Evolutionary conservation across 2,329 filamentous ascomycete genomes (phyloP).

Genomic region (Aureobasidium mangrovei): DNA sequence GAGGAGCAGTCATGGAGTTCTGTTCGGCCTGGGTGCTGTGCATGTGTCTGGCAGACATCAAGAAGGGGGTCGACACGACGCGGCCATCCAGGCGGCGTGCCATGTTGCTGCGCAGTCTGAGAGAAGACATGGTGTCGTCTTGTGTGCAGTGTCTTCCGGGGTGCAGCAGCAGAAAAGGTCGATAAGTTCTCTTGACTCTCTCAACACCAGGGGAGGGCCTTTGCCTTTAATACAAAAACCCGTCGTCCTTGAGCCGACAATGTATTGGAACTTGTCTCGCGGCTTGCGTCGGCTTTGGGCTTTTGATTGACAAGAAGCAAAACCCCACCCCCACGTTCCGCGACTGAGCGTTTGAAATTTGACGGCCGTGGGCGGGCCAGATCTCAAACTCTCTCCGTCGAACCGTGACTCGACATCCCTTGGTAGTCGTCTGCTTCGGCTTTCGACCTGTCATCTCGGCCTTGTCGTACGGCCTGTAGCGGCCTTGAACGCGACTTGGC

Average conservation of each 20-base stretch:
- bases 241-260: neutral
- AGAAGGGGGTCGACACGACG: slow-evolving; percentile 2
- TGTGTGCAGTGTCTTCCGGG: neutral
- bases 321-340: neutral
- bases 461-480: slow-evolving; percentile 5
- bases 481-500: neutral
- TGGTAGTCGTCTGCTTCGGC: slow-evolving; percentile 5
- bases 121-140: slow-evolving; percentile 5
- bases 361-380: neutral
- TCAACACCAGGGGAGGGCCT: neutral
- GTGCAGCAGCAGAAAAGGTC: neutral
- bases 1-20: slow-evolving; percentile 5
- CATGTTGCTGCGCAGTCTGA: slow-evolving; percentile 10
- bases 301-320: slow-evolving; percentile 7
- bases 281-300: slow-evolving; percentile 7
- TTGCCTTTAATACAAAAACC: slow-evolving; percentile 5
- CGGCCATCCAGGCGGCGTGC: slow-evolving; percentile 9
- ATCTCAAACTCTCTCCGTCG: slow-evolving; percentile 5
- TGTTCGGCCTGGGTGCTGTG: slow-evolving; percentile 8
- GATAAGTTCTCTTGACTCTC: slow-evolving; percentile 3
- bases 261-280: slow-evolving; percentile 4
- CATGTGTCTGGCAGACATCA: slow-evolving; percentile 11
- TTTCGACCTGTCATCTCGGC: slow-evolving; percentile 5
- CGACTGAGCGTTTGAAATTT: neutral
- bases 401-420: neutral